Percentiles rank a stretch among this genome's conserved stretches.
Evolutionary conservation across 306 rosid species (phyloP).

Genomic region (Coriaria nepalensis): DNA sequence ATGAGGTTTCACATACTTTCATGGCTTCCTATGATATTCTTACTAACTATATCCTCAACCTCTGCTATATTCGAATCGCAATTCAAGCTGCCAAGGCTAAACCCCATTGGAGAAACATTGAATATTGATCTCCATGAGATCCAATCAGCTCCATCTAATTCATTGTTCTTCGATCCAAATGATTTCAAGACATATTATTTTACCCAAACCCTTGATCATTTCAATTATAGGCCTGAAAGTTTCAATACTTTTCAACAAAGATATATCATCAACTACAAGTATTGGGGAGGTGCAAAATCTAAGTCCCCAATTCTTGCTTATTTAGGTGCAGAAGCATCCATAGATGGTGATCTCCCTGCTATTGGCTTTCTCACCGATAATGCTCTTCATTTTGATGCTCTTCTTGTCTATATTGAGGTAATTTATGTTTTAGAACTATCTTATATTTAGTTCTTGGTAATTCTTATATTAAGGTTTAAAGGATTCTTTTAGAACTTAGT

Average conservation of each 20-base stretch:
- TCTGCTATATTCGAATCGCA: too few relatives aligned
- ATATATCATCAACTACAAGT: slow-evolving; percentile 42
- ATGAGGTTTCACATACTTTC: too few relatives aligned
- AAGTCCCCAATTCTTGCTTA: slow-evolving; percentile 54
- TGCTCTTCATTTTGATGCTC: slow-evolving; percentile 48
- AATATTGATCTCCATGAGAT: too few relatives aligned
- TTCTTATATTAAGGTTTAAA: neutral
- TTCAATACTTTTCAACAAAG: slow-evolving; percentile 46
- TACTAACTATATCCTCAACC: too few relatives aligned
- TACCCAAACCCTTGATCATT: slow-evolving; percentile 56
- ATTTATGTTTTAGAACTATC: too few relatives aligned
- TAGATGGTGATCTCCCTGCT: slow-evolving; percentile 13
- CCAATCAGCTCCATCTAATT: too few relatives aligned
- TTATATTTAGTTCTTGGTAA: neutral
- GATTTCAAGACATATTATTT: slow-evolving; percentile 36
- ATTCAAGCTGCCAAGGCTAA: too few relatives aligned
- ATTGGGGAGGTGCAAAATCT: slow-evolving; percentile 56
- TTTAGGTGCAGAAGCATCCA: slow-evolving; percentile 44
- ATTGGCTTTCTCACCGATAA: slow-evolving; percentile 55
- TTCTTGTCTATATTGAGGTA: slow-evolving; percentile 59
- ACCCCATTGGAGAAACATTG: too few relatives aligned
- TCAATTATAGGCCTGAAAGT: slow-evolving; percentile 53
- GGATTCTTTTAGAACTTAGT: neutral
- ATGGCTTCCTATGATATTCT: too few relatives aligned
- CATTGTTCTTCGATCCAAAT: too few relatives aligned